These are phyloP conservation scores for Venturia carpophila DNA, from an alignment of 2,329 filamentous ascomycete species.

Conservation along the genomic window DNA sequence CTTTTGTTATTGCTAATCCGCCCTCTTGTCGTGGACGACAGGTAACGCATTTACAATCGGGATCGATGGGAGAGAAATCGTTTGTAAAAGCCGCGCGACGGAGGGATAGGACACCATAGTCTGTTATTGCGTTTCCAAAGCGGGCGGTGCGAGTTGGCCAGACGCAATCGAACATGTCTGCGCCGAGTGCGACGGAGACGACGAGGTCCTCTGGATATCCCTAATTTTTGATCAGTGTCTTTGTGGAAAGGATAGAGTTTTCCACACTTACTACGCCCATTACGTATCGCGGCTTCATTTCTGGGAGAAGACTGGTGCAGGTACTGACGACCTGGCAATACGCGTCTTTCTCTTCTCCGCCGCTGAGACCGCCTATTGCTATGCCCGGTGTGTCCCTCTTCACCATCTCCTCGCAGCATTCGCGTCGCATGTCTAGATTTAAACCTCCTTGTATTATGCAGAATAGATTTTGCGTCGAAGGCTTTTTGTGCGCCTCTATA, in stretches of 20 bases:
- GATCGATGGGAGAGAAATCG: slow-evolving; percentile 78
- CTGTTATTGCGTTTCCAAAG: slow-evolving; percentile 90
- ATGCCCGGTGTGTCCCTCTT: slow-evolving; percentile 88
- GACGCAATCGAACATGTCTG: slow-evolving; percentile 99
- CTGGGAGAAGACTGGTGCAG: slow-evolving; percentile 77
- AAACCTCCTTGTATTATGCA: slow-evolving; percentile 97
- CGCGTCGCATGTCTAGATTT: slow-evolving; percentile 72
- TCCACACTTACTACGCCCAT: slow-evolving; percentile 70
- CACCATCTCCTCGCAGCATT: slow-evolving; percentile 84
- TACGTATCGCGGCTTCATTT: slow-evolving; percentile 92
- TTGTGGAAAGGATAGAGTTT: neutral
- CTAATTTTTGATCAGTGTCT: slow-evolving; percentile 30
- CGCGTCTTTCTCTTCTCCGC: slow-evolving; percentile 86
- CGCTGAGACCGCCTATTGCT: slow-evolving; percentile 88
- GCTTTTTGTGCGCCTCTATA: slow-evolving; percentile 79
- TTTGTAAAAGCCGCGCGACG: slow-evolving; percentile 65
- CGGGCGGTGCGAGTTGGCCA: slow-evolving; percentile 71
- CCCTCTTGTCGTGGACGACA: slow-evolving; percentile 57
- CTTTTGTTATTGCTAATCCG: slow-evolving; percentile 72
- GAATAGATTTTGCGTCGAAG: slow-evolving; percentile 82
- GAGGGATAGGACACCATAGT: slow-evolving; percentile 73
- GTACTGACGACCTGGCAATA: slow-evolving; percentile 85
- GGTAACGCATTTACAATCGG: slow-evolving; percentile 71
- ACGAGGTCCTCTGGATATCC: slow-evolving; percentile 94
- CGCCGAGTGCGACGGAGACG: slow-evolving; percentile 85